Evolutionary conservation across 306 rosid genomes (phyloP).

Genomic region (Echinosophora koreensis): DNA sequence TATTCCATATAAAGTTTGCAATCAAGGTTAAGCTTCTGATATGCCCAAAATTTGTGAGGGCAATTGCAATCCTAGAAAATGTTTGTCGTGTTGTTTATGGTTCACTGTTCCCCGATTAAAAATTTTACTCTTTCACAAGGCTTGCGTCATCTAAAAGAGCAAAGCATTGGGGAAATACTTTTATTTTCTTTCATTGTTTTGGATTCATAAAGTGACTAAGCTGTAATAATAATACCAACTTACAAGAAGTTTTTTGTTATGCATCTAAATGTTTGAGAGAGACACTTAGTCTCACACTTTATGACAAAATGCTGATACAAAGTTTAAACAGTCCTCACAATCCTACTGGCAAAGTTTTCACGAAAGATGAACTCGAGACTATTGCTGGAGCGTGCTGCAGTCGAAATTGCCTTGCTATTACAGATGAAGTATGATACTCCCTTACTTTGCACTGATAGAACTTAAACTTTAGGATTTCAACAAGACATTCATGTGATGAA

Average conservation of each 20-base stretch:
- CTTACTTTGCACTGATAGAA: slow-evolving; percentile 34
- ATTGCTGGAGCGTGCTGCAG: slow-evolving; percentile 75
- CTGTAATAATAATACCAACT: background rate
- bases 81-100: slow-evolving; percentile 18
- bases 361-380: slow-evolving; percentile 74
- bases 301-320: slow-evolving; percentile 52
- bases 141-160: background rate
- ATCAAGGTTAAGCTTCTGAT: slow-evolving; percentile 1
- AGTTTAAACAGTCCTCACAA: slow-evolving; percentile 82
- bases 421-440: slow-evolving; percentile 80
- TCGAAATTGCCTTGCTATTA: slow-evolving; percentile 71
- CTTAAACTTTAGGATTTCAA: slow-evolving; percentile 31
- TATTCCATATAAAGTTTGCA: slow-evolving; percentile 11
- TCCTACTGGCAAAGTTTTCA: slow-evolving; percentile 95
- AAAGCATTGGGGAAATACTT: slow-evolving; percentile 14
- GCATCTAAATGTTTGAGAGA: slow-evolving; percentile 34
- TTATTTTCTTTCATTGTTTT: background rate
- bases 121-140: slow-evolving; percentile 4
- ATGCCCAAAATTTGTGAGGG: slow-evolving; percentile 1
- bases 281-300: slow-evolving; percentile 31
- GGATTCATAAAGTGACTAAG: slow-evolving; percentile 11
- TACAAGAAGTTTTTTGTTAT: background rate
- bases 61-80: slow-evolving; percentile 18
- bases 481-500: slow-evolving; percentile 29
- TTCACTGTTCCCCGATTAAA: slow-evolving; percentile 8